Percentiles rank a stretch among this genome's conserved stretches.
phyloP scores from a whole-genome alignment of 306 rosid genomes.

The Inga leiocalycina region DNA sequence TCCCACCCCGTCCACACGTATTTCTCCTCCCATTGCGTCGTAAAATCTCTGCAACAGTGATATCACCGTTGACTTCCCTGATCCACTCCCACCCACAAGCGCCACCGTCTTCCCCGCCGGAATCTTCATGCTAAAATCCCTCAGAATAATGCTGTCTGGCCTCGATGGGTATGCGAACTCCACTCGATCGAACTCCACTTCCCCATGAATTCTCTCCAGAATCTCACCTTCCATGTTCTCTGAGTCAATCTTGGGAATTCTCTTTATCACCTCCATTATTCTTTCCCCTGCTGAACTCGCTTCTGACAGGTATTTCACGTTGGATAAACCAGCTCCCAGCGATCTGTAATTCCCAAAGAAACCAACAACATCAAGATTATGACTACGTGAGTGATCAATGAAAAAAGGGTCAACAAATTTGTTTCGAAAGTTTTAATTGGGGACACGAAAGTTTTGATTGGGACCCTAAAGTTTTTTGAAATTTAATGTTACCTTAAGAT shows the following conservation, averaged over 20 bases:
- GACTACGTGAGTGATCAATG: not conserved
- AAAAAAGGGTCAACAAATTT: not conserved
- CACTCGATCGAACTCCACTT: slow-evolving; percentile 64
- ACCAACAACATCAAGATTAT: not conserved
- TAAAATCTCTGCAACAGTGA: slow-evolving; percentile 85
- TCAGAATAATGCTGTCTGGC: slow-evolving; percentile 66
- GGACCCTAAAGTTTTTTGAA: too few relatives aligned
- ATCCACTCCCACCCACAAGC: slow-evolving; percentile 85
- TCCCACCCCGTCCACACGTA: slow-evolving; percentile 68
- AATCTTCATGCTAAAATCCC: slow-evolving; percentile 54
- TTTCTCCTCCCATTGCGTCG: slow-evolving; percentile 76
- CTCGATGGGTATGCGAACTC: slow-evolving; percentile 87
- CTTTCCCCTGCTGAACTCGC: slow-evolving; percentile 75
- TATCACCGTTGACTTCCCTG: slow-evolving; percentile 84
- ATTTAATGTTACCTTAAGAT: too few relatives aligned
- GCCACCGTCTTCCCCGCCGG: slow-evolving; percentile 86
- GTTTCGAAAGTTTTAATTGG: too few relatives aligned
- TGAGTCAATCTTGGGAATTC: slow-evolving; percentile 86
- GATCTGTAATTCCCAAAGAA: slow-evolving; percentile 47
- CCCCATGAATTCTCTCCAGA: slow-evolving; percentile 51
- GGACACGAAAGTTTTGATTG: too few relatives aligned
- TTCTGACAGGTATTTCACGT: slow-evolving; percentile 79
- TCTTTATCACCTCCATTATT: slow-evolving; percentile 69
- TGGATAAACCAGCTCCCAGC: slow-evolving; percentile 79
- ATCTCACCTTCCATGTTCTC: slow-evolving; percentile 67